A percentile compares a stretch with the other conserved stretches of the same genome.
Conservation (phyloP, 352 stramenopile genomes). For the Nothophytophthora sp. region DNA sequence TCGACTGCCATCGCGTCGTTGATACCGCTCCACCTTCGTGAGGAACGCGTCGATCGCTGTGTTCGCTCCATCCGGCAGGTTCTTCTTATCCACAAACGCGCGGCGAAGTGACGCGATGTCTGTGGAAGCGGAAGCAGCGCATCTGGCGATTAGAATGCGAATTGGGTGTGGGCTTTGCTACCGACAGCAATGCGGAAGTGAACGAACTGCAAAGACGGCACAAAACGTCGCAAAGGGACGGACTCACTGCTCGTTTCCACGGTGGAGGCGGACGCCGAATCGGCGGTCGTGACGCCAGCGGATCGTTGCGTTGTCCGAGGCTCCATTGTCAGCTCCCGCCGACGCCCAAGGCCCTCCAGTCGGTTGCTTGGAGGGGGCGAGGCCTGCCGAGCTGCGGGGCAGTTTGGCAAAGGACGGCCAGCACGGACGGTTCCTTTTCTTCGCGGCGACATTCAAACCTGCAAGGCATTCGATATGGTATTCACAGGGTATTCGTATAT, state of each 20-base stretch:
- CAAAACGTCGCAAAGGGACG: neutral
- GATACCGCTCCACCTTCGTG: conserved; percentile 33
- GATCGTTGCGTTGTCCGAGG: neutral
- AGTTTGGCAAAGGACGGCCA: neutral
- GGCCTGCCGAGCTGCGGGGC: no score
- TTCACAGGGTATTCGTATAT: no score
- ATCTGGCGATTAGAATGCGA: no score
- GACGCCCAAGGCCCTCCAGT: neutral
- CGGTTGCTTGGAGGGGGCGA: neutral
- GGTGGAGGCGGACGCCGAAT: neutral
- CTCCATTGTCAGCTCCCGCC: neutral
- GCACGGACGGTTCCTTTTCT: no score
- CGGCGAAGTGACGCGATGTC: conserved; percentile 13
- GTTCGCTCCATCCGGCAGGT: neutral
- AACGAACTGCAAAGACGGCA: no score
- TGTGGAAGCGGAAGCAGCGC: conserved; percentile 3
- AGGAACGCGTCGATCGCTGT: conserved; percentile 27
- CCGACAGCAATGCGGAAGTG: no score
- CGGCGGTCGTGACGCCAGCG: neutral
- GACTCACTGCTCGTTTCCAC: neutral
- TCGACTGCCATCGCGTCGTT: conserved; percentile 24
- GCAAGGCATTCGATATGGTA: no score
- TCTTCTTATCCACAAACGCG: conserved; percentile 2
- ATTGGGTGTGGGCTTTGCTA: no score
- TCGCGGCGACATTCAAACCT: no score